Evolutionary conservation across 495 filamentous ascomycete genomes (phyloP).

Genomic region (Penicillium arizonense): DNA sequence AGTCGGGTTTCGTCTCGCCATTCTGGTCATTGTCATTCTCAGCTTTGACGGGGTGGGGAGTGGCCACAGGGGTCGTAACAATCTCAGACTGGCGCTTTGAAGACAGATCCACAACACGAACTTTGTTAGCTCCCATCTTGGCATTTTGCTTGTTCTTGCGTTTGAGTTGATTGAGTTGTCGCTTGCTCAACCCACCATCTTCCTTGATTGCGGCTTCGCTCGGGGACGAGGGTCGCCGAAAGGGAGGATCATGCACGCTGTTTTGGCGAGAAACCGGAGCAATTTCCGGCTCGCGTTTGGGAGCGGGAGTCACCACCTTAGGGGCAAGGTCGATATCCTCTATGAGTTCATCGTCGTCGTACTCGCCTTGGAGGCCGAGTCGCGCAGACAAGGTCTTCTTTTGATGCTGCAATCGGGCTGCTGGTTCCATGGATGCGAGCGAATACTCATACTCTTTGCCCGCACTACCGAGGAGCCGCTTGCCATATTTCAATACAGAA

Average conservation of each 20-base stretch:
- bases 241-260: conserved; percentile 39
- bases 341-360: conserved; percentile 79
- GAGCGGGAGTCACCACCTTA: conserved; percentile 40
- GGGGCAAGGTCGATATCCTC: conserved; percentile 58
- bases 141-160: conserved; percentile 83
- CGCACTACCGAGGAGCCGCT: conserved; percentile 76
- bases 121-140: conserved; percentile 83
- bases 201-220: conserved; percentile 52
- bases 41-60: conserved; percentile 67
- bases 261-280: conserved; percentile 39
- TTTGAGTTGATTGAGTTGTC: conserved; percentile 92
- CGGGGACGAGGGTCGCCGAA: conserved; percentile 49
- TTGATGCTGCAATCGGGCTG: conserved; percentile 74
- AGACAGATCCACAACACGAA: conserved; percentile 82
- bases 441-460: conserved; percentile 80
- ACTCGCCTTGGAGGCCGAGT: conserved; percentile 80
- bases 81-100: conserved; percentile 67
- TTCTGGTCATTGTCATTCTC: conserved; percentile 56
- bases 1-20: conserved; percentile 59
- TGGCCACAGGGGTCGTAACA: conserved; percentile 60
- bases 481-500: conserved; percentile 78
- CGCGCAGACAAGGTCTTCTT: conserved; percentile 83
- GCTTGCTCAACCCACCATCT: conserved; percentile 75
- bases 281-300: conserved; percentile 43
- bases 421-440: conserved; percentile 77